These are phyloP conservation scores for Hanseniaspora osmophila DNA, from an alignment of 805 yeast genomes.

Conservation along the genomic window DNA sequence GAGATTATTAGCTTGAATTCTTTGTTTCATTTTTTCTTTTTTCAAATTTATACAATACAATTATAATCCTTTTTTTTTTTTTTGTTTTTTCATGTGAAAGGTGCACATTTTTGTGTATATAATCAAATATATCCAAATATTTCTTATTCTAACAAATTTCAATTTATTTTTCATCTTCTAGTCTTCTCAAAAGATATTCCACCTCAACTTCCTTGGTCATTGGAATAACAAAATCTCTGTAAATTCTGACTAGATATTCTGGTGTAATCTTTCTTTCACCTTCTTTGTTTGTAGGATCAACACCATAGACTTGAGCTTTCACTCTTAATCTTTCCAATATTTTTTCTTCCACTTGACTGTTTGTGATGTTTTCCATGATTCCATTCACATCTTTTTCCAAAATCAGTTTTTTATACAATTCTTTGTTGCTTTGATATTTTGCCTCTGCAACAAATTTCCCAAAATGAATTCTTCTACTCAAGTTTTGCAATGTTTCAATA, in stretches of 20 bases:
- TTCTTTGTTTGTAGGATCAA: constrained; percentile 68
- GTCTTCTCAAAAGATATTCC: constrained; percentile 72
- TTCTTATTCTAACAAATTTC: too few species aligned
- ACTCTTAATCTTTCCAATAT: constrained; percentile 64
- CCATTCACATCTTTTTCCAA: constrained; percentile 51
- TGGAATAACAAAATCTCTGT: constrained; percentile 81
- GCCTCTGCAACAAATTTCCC: constrained; percentile 97
- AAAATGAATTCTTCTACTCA: constrained; percentile 87
- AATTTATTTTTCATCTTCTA: constrained; percentile 23
- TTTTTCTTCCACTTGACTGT: constrained; percentile 70
- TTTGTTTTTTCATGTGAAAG: background rate
- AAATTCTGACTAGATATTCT: constrained; percentile 66
- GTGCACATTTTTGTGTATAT: background rate
- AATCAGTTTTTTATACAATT: constrained; percentile 50
- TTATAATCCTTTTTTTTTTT: background rate
- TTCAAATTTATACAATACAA: background rate
- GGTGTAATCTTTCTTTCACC: constrained; percentile 71
- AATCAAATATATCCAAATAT: too few species aligned
- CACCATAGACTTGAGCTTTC: constrained; percentile 79
- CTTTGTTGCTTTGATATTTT: constrained; percentile 60
- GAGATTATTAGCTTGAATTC: constrained; percentile 29
- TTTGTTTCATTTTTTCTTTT: background rate
- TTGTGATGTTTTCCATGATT: constrained; percentile 71
- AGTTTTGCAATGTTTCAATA: constrained; percentile 73
- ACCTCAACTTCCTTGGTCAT: constrained; percentile 91